Evolutionary conservation across 140 eudicot species (phyloP), one percentile per base, ranked within the genome.

Genomic region (Anethum foeniculum): DNA sequence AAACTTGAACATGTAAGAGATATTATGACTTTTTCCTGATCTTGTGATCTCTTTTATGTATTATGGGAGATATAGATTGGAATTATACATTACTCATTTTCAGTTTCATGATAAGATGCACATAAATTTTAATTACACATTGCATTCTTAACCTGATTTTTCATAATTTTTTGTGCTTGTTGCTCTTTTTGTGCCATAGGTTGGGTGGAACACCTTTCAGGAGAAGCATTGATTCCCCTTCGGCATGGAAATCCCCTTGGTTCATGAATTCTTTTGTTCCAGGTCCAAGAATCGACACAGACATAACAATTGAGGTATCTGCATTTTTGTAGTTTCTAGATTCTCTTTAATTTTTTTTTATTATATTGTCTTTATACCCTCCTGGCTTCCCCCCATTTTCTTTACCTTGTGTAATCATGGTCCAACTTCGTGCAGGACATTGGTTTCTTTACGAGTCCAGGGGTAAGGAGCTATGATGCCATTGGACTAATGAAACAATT

Each of bases 401-500:
- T 76, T 76, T 28, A 27, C n/a, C 51, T 30, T 7, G 44, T 28
- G 58, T 46, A 19, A 7, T 68, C 23, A 41, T 16, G 25, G 16
- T 74, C 11, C 44, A 60, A 27, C 76, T 23, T 79, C 67, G 28
- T 83, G 86, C 86, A 87, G 93, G 93, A 89, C 77, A 80, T 84
- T 49, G 89, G 86, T 65, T 76, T 51, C 62, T 85, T 84, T 62
- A 41, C 83, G 85, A 86, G 93, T 80, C 93, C 93, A 11, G 84
- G 81, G 49, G 86, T 81, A 23, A 71, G 86, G 68, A 72, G 87
- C 54, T 81, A 75, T 32, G 93, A 89, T 81, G 93, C 90, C 11
- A 56, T 86, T 38, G 93, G 90, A 58, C 69, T 89, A 79, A 89
- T 95, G 97, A 90, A 87, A 84, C 97, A 90, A 83, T 83, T 95